Base-by-base conservation (phyloP, 148 eudicot species). In the Arctostaphylos glauca region DNA sequence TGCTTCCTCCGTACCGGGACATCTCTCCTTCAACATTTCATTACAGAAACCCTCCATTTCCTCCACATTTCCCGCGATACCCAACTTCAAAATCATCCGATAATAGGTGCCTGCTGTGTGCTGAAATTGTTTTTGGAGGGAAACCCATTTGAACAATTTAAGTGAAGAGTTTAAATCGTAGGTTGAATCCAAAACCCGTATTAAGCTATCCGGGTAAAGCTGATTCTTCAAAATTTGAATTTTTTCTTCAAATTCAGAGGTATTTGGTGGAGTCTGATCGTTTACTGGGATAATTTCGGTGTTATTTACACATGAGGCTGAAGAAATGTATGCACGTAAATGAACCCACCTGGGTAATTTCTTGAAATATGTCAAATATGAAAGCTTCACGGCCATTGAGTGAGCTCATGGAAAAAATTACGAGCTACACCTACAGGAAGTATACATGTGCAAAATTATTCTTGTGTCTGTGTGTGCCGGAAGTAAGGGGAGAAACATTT, bases 121-220 rank as follows among this genome's bases (percentile, higher is more conserved):
- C n/a, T 77, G 79, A 80, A 92, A 93, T 71, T 77, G 70, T 59
- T 92, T 88, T 52, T 92, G 94, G 43, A 90, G 87, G 66, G 97
- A 90, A 68, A 90, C 92, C 97, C 94, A 91, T 84, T 90, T 92
- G 81, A 93, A 93, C 56, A 93, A 67, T 52, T 86, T 89, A n/a
- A 92, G 3, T 81, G 97, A 90, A 70, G 91, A 89, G 64, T 81
- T 87, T 82, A 90, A 78, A 87, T 93, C 97, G 79, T 80, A 76
- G 16, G 89, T 92, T 70, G 80, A 76, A 87, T 89, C 89, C 84
- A 93, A 85, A 75, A 92, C 90, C 80, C 80, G 54, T 43, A 86
- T 83, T 81, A 93, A 84, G 73, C 77, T 86, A 74, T 89, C 91
- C 19, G 94, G 92, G 85, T 83, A 82, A 79, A 92, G 88, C 82